Conservation (phyloP, 2,329 filamentous ascomycete genomes). For the Zymoseptoria ardabiliae region DNA sequence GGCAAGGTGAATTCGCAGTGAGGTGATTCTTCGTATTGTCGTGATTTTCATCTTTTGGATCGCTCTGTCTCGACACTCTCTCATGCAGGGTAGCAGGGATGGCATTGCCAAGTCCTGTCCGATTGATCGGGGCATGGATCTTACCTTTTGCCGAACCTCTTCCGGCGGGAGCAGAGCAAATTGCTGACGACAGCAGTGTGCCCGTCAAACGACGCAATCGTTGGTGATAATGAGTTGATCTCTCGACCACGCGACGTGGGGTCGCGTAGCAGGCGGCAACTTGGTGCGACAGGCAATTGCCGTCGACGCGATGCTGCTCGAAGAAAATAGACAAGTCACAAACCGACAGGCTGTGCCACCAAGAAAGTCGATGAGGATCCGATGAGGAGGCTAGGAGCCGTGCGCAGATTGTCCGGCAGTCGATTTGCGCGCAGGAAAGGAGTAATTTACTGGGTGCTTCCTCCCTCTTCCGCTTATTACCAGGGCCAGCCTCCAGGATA, state of each 20-base stretch:
- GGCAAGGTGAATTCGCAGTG: neutral
- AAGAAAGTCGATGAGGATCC: too few species aligned
- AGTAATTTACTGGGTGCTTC: neutral
- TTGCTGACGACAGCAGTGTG: neutral
- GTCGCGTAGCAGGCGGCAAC: neutral
- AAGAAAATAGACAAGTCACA: neutral
- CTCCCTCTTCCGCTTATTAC: neutral
- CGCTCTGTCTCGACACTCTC: neutral
- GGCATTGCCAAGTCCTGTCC: neutral
- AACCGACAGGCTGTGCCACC: neutral
- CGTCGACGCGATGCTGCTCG: too few species aligned
- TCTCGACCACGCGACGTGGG: neutral
- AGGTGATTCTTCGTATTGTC: neutral
- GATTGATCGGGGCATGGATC: neutral
- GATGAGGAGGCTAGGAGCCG: too few species aligned
- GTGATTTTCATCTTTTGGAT: neutral
- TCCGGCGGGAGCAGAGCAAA: neutral
- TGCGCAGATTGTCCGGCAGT: neutral
- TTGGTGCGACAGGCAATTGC: neutral
- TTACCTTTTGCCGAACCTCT: neutral
- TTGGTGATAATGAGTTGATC: neutral
- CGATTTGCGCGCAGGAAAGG: neutral
- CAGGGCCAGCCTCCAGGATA: neutral
- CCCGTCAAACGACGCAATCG: neutral
- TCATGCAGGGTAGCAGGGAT: neutral